phyloP scores from a whole-genome alignment of 2,329 filamentous ascomycete species.

The Septoria petroselini region DNA sequence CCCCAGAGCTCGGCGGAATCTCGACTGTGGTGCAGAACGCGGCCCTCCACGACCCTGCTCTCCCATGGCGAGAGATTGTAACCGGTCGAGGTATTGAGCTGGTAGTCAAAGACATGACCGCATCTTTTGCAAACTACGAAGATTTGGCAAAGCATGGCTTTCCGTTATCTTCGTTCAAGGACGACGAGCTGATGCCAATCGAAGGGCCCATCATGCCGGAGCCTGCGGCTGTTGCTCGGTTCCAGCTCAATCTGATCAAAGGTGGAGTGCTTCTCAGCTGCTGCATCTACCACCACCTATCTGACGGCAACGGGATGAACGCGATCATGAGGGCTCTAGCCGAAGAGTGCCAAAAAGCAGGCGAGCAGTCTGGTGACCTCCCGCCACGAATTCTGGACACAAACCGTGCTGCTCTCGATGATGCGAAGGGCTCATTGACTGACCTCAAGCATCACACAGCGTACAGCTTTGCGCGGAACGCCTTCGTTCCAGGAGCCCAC shows the following conservation, averaged over 20 bases:
- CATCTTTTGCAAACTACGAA: constrained; percentile 16
- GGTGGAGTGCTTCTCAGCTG: constrained; percentile 24
- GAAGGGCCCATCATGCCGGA: constrained; percentile 22
- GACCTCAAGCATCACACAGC: constrained; percentile 23
- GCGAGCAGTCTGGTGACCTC: constrained; percentile 16
- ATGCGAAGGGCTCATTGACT: constrained; percentile 16
- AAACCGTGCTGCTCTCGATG: constrained; percentile 18
- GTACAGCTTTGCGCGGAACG: constrained; percentile 11
- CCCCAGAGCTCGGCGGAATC: constrained; percentile 24
- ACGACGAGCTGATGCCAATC: constrained; percentile 24
- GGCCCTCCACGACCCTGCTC: constrained; percentile 15
- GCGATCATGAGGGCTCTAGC: constrained; percentile 24
- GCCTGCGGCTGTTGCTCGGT: constrained; percentile 19
- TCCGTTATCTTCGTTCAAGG: constrained; percentile 23
- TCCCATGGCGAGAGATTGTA: constrained; percentile 22
- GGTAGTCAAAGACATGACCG: constrained; percentile 21
- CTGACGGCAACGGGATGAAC: constrained; percentile 28
- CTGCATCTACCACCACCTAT: constrained; percentile 26
- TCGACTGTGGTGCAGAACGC: constrained; percentile 18
- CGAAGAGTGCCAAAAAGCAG: constrained; percentile 23
- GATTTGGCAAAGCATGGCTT: constrained; percentile 20
- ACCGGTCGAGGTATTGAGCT: constrained; percentile 21
- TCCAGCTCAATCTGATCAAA: constrained; percentile 24
- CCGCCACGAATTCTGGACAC: constrained; percentile 18
- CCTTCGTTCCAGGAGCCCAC: constrained; percentile 17